Conservation (phyloP, 2,329 filamentous ascomycete genomes). For the Cercospora sojina region DNA sequence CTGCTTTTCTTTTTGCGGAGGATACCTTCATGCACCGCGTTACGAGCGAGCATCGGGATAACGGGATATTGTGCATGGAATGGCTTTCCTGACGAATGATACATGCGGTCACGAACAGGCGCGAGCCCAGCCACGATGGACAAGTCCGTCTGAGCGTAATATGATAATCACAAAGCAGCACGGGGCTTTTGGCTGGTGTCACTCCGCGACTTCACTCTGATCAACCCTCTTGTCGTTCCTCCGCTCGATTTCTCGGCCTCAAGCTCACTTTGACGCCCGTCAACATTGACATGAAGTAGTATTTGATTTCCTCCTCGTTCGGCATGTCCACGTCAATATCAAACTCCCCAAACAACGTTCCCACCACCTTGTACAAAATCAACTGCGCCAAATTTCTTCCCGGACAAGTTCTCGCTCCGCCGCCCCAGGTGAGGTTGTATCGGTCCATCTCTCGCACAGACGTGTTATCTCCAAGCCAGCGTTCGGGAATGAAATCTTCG, state of each 20-base stretch:
- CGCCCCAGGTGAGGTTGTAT: constrained; percentile 26
- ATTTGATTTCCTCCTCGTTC: constrained; percentile 15
- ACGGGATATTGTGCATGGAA: not conserved
- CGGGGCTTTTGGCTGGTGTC: not conserved
- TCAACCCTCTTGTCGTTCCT: not conserved
- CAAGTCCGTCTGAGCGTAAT: not conserved
- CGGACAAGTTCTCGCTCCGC: constrained; percentile 27
- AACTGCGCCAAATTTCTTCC: constrained; percentile 32
- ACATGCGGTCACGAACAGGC: not conserved
- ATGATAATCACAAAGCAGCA: not conserved
- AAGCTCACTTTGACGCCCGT: constrained; percentile 15
- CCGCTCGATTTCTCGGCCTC: not conserved
- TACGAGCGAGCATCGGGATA: not conserved
- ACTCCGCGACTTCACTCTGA: not conserved
- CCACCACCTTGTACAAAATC: constrained; percentile 28
- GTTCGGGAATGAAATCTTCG: constrained; percentile 39
- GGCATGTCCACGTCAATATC: constrained; percentile 18
- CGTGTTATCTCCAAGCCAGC: constrained; percentile 34
- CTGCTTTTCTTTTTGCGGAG: not conserved
- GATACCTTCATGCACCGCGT: not conserved
- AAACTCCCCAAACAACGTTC: constrained; percentile 17
- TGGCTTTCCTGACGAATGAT: not conserved
- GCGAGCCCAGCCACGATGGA: not conserved
- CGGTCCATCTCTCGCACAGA: constrained; percentile 23
- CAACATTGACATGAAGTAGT: constrained; percentile 24